Conservation (phyloP, 768 basidiomycete species). For the Panellus pusillus region DNA sequence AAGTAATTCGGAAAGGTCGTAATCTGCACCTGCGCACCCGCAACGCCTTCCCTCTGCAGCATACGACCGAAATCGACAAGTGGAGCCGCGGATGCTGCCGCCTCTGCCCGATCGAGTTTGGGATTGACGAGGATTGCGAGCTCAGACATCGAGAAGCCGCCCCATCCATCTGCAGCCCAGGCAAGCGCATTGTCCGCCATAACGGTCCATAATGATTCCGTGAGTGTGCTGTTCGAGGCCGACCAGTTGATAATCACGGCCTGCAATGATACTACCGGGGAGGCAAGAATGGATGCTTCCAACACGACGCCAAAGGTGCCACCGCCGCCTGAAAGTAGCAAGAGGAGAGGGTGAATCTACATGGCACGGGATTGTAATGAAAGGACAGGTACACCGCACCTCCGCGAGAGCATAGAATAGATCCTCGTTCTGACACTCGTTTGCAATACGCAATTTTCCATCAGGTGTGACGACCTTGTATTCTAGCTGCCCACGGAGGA, state of each 20-base stretch:
- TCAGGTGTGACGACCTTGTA: slow-evolving; percentile 56
- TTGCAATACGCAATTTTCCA: slow-evolving; percentile 44
- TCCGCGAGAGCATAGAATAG: slow-evolving; percentile 56
- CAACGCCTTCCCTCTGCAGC: slow-evolving; percentile 25
- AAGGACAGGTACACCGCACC: slow-evolving; percentile 26
- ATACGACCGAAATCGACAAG: slow-evolving; percentile 37
- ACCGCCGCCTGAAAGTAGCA: slow-evolving; percentile 36
- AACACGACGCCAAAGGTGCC: slow-evolving; percentile 49
- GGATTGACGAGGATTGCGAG: slow-evolving; percentile 48
- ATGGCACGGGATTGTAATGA: slow-evolving; percentile 1
- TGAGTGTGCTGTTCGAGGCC: slow-evolving; percentile 25
- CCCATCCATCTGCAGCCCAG: slow-evolving; percentile 51
- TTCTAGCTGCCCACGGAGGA: slow-evolving; percentile 35
- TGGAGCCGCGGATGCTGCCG: slow-evolving; percentile 41
- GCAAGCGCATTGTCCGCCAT: slow-evolving; percentile 38
- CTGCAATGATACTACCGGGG: slow-evolving; percentile 37
- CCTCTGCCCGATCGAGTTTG: slow-evolving; percentile 34
- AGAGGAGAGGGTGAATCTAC: background rate
- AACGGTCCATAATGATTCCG: slow-evolving; percentile 35
- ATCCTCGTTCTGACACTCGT: slow-evolving; percentile 50
- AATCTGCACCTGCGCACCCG: slow-evolving; percentile 29
- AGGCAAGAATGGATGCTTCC: slow-evolving; percentile 34
- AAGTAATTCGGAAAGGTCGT: slow-evolving; percentile 44
- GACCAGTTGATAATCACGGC: slow-evolving; percentile 35
- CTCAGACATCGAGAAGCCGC: slow-evolving; percentile 40